Percentiles rank a stretch among this genome's conserved stretches.
These are phyloP conservation scores for Volvariella volvacea DNA, from an alignment of 1,284 basidiomycete species.

Conservation along the genomic window DNA sequence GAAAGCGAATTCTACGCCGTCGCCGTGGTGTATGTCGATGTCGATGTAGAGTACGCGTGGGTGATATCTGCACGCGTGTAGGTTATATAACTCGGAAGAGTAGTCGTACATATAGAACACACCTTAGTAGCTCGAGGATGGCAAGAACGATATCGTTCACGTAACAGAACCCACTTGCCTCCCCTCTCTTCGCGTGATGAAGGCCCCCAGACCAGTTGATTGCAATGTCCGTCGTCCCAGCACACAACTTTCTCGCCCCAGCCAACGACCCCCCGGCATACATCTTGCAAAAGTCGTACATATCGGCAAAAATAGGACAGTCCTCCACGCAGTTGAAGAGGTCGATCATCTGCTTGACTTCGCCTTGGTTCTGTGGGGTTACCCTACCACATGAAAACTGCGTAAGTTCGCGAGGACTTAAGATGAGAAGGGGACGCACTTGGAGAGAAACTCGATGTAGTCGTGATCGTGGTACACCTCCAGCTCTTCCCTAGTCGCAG, in stretches of 20 bases:
- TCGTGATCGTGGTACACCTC: slow-evolving; percentile 90
- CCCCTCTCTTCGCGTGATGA: slow-evolving; percentile 93
- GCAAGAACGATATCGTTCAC: slow-evolving; percentile 93
- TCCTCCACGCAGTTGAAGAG: slow-evolving; percentile 90
- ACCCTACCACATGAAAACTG: slow-evolving; percentile 62
- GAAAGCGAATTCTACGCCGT: slow-evolving; percentile 96
- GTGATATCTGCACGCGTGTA: slow-evolving; percentile 52
- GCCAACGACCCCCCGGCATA: slow-evolving; percentile 90
- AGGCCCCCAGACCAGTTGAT: slow-evolving; percentile 97
- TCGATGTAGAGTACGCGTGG: slow-evolving; percentile 94
- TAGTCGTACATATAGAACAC: slow-evolving; percentile 4
- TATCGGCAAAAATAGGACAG: slow-evolving; percentile 88
- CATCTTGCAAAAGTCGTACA: slow-evolving; percentile 90
- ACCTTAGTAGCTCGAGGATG: slow-evolving; percentile 90
- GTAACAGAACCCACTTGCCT: slow-evolving; percentile 96
- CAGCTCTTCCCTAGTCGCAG: slow-evolving; percentile 87
- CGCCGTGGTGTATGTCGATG: slow-evolving; percentile 96
- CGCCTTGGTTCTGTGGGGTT: slow-evolving; percentile 72
- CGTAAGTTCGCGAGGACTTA: neutral
- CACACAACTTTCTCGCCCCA: slow-evolving; percentile 79
- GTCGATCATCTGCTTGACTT: slow-evolving; percentile 71
- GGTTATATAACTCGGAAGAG: slow-evolving; percentile 1
- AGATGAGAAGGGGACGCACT: slow-evolving; percentile 38
- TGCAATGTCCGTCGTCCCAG: slow-evolving; percentile 90
- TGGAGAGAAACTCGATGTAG: slow-evolving; percentile 91